phyloP scores from a whole-genome alignment of 2,329 filamentous ascomycete species.

The Fusarium transvaalense region DNA sequence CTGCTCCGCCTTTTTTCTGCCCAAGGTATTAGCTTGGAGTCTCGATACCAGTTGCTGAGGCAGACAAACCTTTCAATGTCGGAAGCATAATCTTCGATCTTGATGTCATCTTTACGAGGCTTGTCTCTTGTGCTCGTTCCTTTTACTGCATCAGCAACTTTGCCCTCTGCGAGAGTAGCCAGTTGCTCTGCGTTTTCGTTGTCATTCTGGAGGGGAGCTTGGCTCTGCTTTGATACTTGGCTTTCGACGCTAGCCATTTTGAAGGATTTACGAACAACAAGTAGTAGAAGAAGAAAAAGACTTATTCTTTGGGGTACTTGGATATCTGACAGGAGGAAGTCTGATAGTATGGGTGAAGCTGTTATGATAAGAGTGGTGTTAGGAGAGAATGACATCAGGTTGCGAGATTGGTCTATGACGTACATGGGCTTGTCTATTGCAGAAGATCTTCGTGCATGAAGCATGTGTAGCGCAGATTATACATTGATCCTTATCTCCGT shows the following conservation, averaged over 20 bases:
- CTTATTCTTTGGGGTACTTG: not conserved
- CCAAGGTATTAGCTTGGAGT: not conserved
- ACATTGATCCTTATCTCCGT: slow-evolving; percentile 9
- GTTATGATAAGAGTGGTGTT: slow-evolving; percentile 2
- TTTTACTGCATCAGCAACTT: slow-evolving; percentile 41
- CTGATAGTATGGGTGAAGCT: not conserved
- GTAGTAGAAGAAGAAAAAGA: not conserved
- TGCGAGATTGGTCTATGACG: slow-evolving; percentile 30
- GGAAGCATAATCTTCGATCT: slow-evolving; percentile 38
- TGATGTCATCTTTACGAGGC: slow-evolving; percentile 33
- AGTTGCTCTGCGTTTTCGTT: slow-evolving; percentile 43
- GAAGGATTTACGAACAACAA: not conserved
- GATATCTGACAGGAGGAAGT: not conserved
- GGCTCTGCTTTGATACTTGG: slow-evolving; percentile 18
- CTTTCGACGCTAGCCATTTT: slow-evolving; percentile 29
- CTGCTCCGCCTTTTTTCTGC: slow-evolving; percentile 41
- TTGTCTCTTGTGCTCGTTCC: slow-evolving; percentile 30
- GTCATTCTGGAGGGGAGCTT: slow-evolving; percentile 29
- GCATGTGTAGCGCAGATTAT: slow-evolving; percentile 8
- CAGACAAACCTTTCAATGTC: slow-evolving; percentile 33
- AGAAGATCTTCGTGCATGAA: slow-evolving; percentile 12
- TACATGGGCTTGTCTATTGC: slow-evolving; percentile 16
- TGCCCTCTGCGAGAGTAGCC: slow-evolving; percentile 41
- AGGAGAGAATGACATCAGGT: slow-evolving; percentile 29
- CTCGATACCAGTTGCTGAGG: not conserved